Base-by-base conservation (phyloP, 768 basidiomycete genomes). In the Candolleomyces eurysporus region DNA sequence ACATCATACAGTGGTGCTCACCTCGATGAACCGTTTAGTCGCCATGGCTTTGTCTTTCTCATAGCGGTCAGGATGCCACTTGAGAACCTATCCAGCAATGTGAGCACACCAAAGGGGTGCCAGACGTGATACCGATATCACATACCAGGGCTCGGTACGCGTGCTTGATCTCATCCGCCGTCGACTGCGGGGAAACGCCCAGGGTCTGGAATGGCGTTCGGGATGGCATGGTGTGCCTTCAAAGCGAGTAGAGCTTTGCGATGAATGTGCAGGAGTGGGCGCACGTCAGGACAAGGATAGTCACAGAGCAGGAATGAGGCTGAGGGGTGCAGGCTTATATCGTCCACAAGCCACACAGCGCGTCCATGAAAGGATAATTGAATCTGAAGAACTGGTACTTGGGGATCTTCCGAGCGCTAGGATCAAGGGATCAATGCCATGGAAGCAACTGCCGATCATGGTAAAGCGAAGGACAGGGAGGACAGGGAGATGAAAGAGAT, bases 31-130 rank as follows among this genome's bases (percentile, higher is more conserved):
- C 66, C 77, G 77, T 64, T 79, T 78, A 55, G 81, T 80, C 17
- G 85, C 84, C 50, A 71, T 69, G 60, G 86, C 82, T 67, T 81
- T 84, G 61, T 81, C 77, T 30, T 76, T 65, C 66, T 82, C 79
- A 71, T 86, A 84, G 62, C 85, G 85, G 72, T 88, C 86, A 63
- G 87, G 86, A 65, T 89, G 86, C 85, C 87, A 89, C 67, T 78
- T 80, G 59, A 88, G 73, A 64, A 85, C 86, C 87, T 73, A 65
- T 61, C 50, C 61, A 63, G 49, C 59, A 56, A 66, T 63, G 58
- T 10, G 17, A 45, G 50, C 26, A 21, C n/a, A 43, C 4, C 11
- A 43, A 48, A 26, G 17, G 63, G 57, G 57, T 64, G 61, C 46
- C 31, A 75, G 58, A 64, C 60, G 67, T 63, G 65, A 50, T 52